Evolutionary conservation across 2,329 filamentous ascomycete genomes (phyloP), one percentile per base, ranked within the genome.

Genomic region (Cladosporium sp.): DNA sequence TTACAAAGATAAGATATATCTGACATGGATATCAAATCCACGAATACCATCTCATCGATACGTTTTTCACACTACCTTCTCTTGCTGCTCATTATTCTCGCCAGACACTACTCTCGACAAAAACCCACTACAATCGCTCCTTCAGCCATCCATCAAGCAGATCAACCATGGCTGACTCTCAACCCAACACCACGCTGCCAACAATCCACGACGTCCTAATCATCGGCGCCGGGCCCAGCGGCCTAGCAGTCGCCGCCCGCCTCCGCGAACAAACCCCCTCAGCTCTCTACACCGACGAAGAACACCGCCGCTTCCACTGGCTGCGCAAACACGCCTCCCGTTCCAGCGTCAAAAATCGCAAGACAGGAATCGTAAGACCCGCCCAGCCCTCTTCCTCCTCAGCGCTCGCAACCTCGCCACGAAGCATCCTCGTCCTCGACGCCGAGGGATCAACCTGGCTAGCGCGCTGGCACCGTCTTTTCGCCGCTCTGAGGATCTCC

Each of bases 301-400:
- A 93, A 67, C 89, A 93, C 66, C 84, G 87, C 40, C 80, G 89
- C n/a, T 93, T 89, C 69, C 84, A 89, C 70, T 91, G 88, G 86
- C 86, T 91, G 57, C 80, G 80, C 58, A 86, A 85, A 57, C 82
- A 90, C 66, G 80, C 80, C 25, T 78, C 78, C 25, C 81, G 82
- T 28, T 82, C 85, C 71, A 78, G 78, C 7, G 75, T 87, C 60
- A 86, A 84, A 65, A 77, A 78, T 61, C 74, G 74, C 58, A 76
- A 73, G 60, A 80, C 70, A 4, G 78, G 77, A 0, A 57, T 74
- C 20, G 68, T 72, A n/a, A 66, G 72, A 50, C 62, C 73, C 56
- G 74, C 73, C 9, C 19, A 40, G 9, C 25, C 44, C 63, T 20
- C 10, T 3, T n/a, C n/a, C n/a, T n/a, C n/a, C n/a, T n/a, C 28